Conservation (phyloP, 352 stramenopile species). For the Phytophthora citricola region DNA sequence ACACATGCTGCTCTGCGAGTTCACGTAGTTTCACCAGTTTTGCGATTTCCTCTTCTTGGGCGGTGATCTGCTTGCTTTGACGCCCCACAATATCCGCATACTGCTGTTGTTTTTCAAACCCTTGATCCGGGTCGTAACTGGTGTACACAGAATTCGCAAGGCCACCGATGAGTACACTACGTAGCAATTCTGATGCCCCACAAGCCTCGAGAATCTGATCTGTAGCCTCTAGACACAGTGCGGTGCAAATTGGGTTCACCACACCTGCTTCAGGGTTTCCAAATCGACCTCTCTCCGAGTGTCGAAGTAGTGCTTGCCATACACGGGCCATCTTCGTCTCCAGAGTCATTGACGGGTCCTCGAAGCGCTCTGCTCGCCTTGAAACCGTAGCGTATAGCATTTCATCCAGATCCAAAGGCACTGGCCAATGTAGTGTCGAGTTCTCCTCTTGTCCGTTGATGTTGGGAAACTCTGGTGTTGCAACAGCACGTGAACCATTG, state of each 20-base stretch:
- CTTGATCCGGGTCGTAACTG: slow-evolving; percentile 49
- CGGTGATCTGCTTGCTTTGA: slow-evolving; percentile 31
- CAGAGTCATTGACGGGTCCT: slow-evolving; percentile 31
- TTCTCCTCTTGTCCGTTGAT: slow-evolving; percentile 10
- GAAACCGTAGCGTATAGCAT: slow-evolving; percentile 28
- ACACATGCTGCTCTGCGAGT: slow-evolving; percentile 27
- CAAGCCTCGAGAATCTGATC: slow-evolving; percentile 43
- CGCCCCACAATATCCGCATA: slow-evolving; percentile 47
- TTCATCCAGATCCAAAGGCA: slow-evolving; percentile 28
- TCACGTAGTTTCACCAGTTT: slow-evolving; percentile 31
- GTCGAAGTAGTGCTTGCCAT: slow-evolving; percentile 66
- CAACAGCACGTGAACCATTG: slow-evolving; percentile 5
- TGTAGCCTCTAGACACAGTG: slow-evolving; percentile 61
- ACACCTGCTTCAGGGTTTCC: slow-evolving; percentile 22
- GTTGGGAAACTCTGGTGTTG: slow-evolving; percentile 15
- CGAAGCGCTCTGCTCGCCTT: slow-evolving; percentile 18
- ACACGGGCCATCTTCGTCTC: slow-evolving; percentile 61
- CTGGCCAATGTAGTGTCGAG: background rate
- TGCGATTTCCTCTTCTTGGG: slow-evolving; percentile 29
- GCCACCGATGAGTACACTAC: slow-evolving; percentile 56
- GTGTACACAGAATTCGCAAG: slow-evolving; percentile 72
- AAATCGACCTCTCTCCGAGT: slow-evolving; percentile 67
- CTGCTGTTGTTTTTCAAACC: slow-evolving; percentile 45
- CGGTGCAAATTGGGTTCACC: slow-evolving; percentile 66
- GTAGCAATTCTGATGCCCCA: slow-evolving; percentile 47